Base-by-base conservation (phyloP, 108 stramenopile species). In the Skeletonema grethae region DNA sequence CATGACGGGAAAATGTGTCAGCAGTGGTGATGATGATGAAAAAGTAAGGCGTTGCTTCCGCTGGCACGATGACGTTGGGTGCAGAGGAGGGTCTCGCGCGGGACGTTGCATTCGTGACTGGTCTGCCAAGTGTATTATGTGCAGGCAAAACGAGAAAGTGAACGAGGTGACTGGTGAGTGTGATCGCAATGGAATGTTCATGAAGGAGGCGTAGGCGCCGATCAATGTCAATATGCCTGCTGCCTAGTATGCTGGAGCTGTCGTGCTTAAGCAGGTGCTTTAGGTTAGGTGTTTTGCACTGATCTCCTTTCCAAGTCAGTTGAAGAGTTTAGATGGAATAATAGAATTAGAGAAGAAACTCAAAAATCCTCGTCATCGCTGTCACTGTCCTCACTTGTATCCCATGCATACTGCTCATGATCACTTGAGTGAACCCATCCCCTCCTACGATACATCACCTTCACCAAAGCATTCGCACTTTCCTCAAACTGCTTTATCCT, bases 361-460 rank as follows among this genome's bases (percentile, higher is more conserved):
- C 41, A 43, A n/a, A 43, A 43, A 43, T 82, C 81, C 4, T 86
- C 84, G 12, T 70, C 34, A 12, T 82, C 83, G 29, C 61, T 69
- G 36, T 70, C 34, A 22, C 65, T 72, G 36, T 61, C 88, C 31
- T 84, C 73, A 36, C 79, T 69, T 61, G 62, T 65, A 41, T 35
- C 60, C 46, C 70, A 22, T 22, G 50, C 50, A n/a, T 73, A 66
- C 58, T 80, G 18, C 10, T 70, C 71, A 32, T 38, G 15, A 70
- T 75, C 80, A 63, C 50, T 46, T 29, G 80, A 75, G 57, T 82
- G 80, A 20, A 61, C 46, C 80, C 80, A 82, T 43, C 80, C 80
- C 36, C 61, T 67, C 32, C 67, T 28, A 6, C 57, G 68, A 62
- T 82, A 82, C 70, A 75, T 77, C 25, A 38, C 70, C 35, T 67